Evolutionary conservation across 2,329 filamentous ascomycete genomes (phyloP), one percentile per base, ranked within the genome.

Genomic region (Harringtonia lauricola): DNA sequence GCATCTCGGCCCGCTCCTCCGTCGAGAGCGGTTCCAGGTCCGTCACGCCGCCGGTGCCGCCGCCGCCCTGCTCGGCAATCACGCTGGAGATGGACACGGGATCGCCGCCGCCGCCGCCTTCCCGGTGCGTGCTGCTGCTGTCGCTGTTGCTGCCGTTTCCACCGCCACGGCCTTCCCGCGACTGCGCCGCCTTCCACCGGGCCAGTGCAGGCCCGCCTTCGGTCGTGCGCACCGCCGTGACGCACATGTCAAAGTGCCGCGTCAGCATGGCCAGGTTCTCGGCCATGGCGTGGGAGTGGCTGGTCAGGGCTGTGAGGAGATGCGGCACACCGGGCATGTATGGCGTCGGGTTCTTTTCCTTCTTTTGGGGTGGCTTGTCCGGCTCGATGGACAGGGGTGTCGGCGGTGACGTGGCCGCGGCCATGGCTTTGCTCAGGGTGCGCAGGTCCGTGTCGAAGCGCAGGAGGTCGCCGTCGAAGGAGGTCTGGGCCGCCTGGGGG

Each of bases 221-320:
- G 3, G 89, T 95, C 41, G 90, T 87, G 47, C 88, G 85, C 36
- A 95, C 82, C 1, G 90, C 90, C 1, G 83, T 90, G 14, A 94
- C 86, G 60, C 90, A 95, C 51, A 94, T 77, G 60, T 96, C 90
- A 58, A 95, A 95, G 63, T 96, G 90, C 22, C 75, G 77, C 8
- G 87, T 88, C 4, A 96, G 68, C 1, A 83, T 87, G 45, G 86
- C 76, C 2, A 96, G 74, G 6, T 87, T 72, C 45, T 81, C 72
- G 6, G 89, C 90, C 79, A 94, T 90, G 54, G 81, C 79, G 49
- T 85, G 80, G 0, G 89, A 89, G 52, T 90, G 80, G 14, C 70
- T 70, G 50, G 89, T 79, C 30, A 94, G 71, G 3, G 70, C 67
- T 26, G 71, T 65, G n/a, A 86, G 65, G 35, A 79, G 66, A 5